Conservation (phyloP, 2,329 filamentous ascomycete species). For the Colletotrichum tofieldiae region DNA sequence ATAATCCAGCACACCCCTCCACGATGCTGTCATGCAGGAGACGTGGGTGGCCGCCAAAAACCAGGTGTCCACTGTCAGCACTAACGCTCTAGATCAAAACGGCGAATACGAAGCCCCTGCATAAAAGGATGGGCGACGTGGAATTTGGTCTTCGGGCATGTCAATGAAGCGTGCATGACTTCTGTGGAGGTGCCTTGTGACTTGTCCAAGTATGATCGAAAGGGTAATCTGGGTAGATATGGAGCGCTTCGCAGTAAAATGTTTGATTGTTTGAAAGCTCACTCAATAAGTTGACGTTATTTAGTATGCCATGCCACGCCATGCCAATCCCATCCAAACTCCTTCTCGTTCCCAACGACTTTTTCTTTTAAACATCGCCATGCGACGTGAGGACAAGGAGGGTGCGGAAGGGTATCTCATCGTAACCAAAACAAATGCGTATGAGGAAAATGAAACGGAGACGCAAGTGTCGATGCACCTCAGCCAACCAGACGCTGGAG, state of each 20-base stretch:
- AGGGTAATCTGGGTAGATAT: rapidly evolving
- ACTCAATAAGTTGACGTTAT: neutral
- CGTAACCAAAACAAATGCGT: slow-evolving; percentile 39
- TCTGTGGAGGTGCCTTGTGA: neutral
- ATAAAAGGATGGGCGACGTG: neutral
- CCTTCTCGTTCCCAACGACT: neutral
- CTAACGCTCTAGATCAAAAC: neutral
- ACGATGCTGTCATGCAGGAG: neutral
- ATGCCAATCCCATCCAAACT: neutral
- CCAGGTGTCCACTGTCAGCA: neutral
- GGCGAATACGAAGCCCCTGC: neutral
- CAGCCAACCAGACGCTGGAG: too few species aligned
- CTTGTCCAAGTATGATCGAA: neutral
- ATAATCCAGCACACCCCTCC: neutral
- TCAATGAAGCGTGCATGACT: too few species aligned
- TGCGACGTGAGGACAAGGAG: slow-evolving; percentile 19
- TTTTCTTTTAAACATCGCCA: neutral
- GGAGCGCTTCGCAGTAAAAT: neutral
- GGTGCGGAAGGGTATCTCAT: slow-evolving; percentile 41
- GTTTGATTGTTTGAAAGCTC: neutral
- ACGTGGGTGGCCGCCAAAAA: neutral
- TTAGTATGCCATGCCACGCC: neutral
- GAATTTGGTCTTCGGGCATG: neutral
- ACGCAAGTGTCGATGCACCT: neutral
- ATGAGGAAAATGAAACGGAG: slow-evolving; percentile 6